Conservation (phyloP, 306 rosid species). For the Ormosia emarginata region DNA sequence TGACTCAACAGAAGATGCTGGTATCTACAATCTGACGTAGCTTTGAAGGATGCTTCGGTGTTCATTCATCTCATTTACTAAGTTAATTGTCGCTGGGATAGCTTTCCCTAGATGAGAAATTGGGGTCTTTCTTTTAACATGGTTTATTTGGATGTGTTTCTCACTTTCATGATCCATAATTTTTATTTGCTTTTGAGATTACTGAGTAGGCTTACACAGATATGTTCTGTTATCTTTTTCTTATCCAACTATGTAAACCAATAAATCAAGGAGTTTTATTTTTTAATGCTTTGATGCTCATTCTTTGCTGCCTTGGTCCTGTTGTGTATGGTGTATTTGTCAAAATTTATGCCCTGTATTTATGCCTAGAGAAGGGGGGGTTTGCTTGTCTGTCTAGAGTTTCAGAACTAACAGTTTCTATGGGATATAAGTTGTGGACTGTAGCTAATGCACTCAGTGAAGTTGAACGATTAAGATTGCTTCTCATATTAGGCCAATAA, state of each 20-base stretch:
- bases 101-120: slow-evolving; percentile 45
- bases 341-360: neutral
- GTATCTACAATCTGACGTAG: slow-evolving; percentile 55
- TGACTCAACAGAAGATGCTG: slow-evolving; percentile 47
- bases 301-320: slow-evolving; percentile 8
- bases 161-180: slow-evolving; percentile 43
- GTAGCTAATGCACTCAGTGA: neutral
- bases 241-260: slow-evolving; percentile 45
- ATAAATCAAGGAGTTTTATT: slow-evolving; percentile 48
- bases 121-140: slow-evolving; percentile 52
- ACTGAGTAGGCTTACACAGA: slow-evolving; percentile 44
- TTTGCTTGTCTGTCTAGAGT: neutral
- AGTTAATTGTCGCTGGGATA: slow-evolving; percentile 50
- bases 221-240: slow-evolving; percentile 30
- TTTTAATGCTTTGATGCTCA: slow-evolving; percentile 32
- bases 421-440: neutral
- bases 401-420: neutral
- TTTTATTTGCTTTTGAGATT: slow-evolving; percentile 42
- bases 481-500: neutral
- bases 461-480: neutral
- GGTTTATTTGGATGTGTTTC: slow-evolving; percentile 47
- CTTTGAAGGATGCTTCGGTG: slow-evolving; percentile 44
- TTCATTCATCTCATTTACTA: slow-evolving; percentile 47
- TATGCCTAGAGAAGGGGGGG: neutral
- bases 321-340: neutral